Base-by-base conservation (phyloP, 2,329 filamentous ascomycete genomes). In the Colletotrichum eleusines region DNA sequence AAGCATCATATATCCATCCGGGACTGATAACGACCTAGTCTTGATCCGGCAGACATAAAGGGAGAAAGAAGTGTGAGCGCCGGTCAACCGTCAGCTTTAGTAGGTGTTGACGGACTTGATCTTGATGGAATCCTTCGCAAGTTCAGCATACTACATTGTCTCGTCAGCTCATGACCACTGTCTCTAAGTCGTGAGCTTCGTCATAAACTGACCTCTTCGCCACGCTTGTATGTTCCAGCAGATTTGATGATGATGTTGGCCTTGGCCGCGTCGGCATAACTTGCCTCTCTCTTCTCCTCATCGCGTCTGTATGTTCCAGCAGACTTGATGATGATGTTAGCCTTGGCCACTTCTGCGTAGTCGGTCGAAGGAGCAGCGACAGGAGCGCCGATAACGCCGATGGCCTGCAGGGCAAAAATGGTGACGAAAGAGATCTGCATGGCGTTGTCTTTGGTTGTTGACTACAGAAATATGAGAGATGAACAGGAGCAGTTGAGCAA, bases 381-480 rank as follows among this genome's bases (percentile, higher is more conserved):
- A 6, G 67, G 67, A 0, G 63, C 68, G 57, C 63, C 68, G 28
- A 71, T n/a, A 35, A 26, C 57, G 50, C 48, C 68, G 16, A 67
- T n/a, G 18, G 68, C 68, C 44, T 71, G 68, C 11, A 71, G 50
- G 18, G 63, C 63, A n/a, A 71, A 23, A 28, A 62, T 5, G 18
- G 44, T 31, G n/a, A 58, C n/a, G 7, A 55, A 23, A 16, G 63
- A 67, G 33, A 71, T 23, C 18, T 67, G 68, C 68, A 71, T 71
- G 9, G 8, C 40, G 35, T 9, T 7, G 11, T 23, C 14, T 6
- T n/a, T 12, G 26, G 2, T 50, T 20, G 28, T 20, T 5, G 16
- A 12, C 44, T 46, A 5, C 20, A 31, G 5, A 14, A 7, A 9
- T 7, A 4, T 16, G 6, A 12, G 11, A 16, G 28, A 31, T 2